These are phyloP conservation scores for Blastocystis sp. DNA, from an alignment of 352 stramenopile genomes.

Conservation along the genomic window DNA sequence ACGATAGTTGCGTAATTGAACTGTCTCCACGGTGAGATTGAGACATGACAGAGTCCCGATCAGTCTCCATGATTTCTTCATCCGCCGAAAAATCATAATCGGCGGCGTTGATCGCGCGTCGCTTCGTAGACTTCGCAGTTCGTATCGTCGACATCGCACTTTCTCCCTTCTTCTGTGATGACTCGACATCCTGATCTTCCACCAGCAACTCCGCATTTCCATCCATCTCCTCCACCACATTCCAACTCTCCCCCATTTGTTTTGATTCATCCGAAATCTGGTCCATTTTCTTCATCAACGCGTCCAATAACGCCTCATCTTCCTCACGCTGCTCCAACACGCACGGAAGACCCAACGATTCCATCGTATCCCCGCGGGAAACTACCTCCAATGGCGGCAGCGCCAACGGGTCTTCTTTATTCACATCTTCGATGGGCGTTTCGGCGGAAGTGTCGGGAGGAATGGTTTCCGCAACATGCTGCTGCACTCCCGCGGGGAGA, in stretches of 20 bases:
- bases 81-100: conserved; percentile 14
- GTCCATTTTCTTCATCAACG: not conserved
- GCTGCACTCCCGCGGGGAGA: not conserved
- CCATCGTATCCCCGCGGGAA: no score
- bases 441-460: not conserved
- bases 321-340: conserved; percentile 2
- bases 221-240: not conserved
- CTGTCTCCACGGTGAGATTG: not conserved
- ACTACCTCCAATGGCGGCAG: not conserved
- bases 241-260: no score
- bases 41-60: not conserved
- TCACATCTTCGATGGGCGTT: not conserved
- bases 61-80: no score
- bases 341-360: not conserved
- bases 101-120: not conserved
- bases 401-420: not conserved
- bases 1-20: not conserved
- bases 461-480: not conserved
- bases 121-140: not conserved
- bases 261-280: no score
- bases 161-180: not conserved
- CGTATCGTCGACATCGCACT: not conserved
- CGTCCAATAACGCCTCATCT: conserved; percentile 3
- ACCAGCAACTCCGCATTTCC: not conserved
- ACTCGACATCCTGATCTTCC: not conserved